A percentile compares a stretch with the other conserved stretches of the same genome.
Conservation (phyloP, 306 rosid species). For the Dalbergia cultrata region DNA sequence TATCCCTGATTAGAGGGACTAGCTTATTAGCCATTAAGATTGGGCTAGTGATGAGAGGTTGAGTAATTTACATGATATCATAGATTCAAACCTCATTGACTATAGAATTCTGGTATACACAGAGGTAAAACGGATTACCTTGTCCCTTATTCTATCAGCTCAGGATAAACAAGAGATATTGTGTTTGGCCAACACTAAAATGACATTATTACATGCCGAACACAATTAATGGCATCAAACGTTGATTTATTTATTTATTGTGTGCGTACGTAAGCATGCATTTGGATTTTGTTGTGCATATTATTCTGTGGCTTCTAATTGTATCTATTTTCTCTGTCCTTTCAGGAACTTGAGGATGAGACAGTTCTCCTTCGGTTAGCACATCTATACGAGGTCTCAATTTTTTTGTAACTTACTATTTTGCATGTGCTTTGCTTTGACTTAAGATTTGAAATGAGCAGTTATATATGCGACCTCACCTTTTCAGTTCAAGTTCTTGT, state of each 20-base stretch:
- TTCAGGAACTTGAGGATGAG: constrained; percentile 76
- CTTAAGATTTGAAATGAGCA: constrained; percentile 6
- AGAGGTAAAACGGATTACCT: not conserved
- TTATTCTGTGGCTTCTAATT: not conserved
- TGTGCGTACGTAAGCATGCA: not conserved
- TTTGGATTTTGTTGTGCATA: constrained; percentile 19
- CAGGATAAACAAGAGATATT: constrained; percentile 23
- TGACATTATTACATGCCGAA: constrained; percentile 7
- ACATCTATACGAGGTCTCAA: constrained; percentile 77
- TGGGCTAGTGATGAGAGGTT: too few relatives aligned
- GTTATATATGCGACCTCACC: not conserved
- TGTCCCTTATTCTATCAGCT: constrained; percentile 10
- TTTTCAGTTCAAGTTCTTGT: not conserved
- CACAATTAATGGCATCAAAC: constrained; percentile 20
- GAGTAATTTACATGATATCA: too few relatives aligned
- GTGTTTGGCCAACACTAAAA: constrained; percentile 30
- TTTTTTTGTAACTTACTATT: constrained; percentile 31
- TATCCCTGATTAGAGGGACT: constrained; percentile 13
- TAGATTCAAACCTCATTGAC: too few relatives aligned
- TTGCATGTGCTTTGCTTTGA: constrained; percentile 3
- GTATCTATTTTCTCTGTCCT: constrained; percentile 30
- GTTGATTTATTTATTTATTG: not conserved
- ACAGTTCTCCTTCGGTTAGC: constrained; percentile 79
- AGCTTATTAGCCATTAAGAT: too few relatives aligned
- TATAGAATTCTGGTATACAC: too few relatives aligned